Evolutionary conservation across 2,329 filamentous ascomycete genomes (phyloP).

Genomic region (Phialophora tarda): DNA sequence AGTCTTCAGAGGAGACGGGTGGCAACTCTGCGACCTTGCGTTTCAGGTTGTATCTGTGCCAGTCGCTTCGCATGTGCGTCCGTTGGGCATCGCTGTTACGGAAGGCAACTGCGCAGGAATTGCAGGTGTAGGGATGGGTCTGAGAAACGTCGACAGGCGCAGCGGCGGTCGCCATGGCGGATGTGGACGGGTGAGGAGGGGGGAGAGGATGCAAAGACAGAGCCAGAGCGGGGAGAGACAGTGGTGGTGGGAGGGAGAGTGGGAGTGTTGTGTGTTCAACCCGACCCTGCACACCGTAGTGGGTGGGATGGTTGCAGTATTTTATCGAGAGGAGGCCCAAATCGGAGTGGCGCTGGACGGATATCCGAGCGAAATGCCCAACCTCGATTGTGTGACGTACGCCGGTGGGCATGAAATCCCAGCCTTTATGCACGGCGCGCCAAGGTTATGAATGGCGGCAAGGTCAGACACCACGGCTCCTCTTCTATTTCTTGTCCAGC

Average conservation of each 20-base stretch:
- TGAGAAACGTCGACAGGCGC: slow-evolving; percentile 34
- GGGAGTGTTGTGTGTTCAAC: slow-evolving; percentile 8
- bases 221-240: slow-evolving; percentile 3
- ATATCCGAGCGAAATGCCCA: not conserved
- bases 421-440: not conserved
- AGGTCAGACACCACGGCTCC: not conserved
- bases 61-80: slow-evolving; percentile 96
- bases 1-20: slow-evolving; percentile 87
- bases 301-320: slow-evolving; percentile 21
- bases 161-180: slow-evolving; percentile 31
- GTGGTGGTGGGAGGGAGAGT: not conserved
- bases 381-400: not conserved
- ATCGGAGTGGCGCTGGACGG: not conserved
- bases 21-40: slow-evolving; percentile 88
- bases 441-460: not conserved
- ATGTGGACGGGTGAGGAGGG: slow-evolving; percentile 7
- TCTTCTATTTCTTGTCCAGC: not conserved
- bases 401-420: not conserved
- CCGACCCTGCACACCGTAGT: not conserved
- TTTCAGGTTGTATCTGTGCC: slow-evolving; percentile 98
- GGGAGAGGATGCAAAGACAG: slow-evolving; percentile 2
- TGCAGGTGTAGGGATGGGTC: slow-evolving; percentile 85
- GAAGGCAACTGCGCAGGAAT: slow-evolving; percentile 96
- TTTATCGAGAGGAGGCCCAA: not conserved
- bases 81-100: slow-evolving; percentile 91